Evolutionary conservation across 2,329 filamentous ascomycete species (phyloP).

Genomic region (Erysiphe pulchra): DNA sequence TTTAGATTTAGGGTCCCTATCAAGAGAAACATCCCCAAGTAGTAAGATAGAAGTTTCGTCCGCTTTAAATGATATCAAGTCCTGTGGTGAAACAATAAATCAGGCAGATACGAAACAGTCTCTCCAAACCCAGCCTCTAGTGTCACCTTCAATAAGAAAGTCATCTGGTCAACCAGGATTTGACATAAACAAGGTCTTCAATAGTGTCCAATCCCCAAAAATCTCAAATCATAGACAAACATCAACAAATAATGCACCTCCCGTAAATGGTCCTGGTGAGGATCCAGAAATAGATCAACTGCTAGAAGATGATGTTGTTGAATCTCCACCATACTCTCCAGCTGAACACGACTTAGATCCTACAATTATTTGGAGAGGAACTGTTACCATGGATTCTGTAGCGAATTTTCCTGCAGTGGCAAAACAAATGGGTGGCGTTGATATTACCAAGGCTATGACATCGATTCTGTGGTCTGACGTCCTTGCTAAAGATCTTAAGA

Average conservation of each 20-base stretch:
- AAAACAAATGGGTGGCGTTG: conserved; percentile 61
- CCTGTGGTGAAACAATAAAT: conserved; percentile 8
- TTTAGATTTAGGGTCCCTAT: conserved; percentile 12
- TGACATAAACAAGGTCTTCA: conserved; percentile 69
- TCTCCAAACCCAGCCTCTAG: conserved; percentile 7
- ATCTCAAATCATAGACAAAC: conserved; percentile 19
- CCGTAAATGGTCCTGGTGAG: conserved; percentile 32
- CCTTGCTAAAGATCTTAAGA: conserved; percentile 41
- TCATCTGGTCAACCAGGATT: conserved; percentile 23
- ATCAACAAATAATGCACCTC: conserved; percentile 18
- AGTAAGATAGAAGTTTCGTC: conserved; percentile 12
- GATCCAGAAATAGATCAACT: conserved; percentile 81
- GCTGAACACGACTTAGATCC: conserved; percentile 46
- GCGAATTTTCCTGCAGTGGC: conserved; percentile 54
- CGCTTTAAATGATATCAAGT: conserved; percentile 10
- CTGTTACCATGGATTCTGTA: conserved; percentile 49
- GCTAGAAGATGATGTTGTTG: conserved; percentile 52
- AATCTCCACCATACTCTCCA: conserved; percentile 63
- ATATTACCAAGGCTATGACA: conserved; percentile 34
- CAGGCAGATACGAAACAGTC: conserved; percentile 9
- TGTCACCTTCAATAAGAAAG: conserved; percentile 6
- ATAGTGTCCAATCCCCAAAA: conserved; percentile 53
- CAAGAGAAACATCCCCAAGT: conserved; percentile 15
- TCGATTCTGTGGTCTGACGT: conserved; percentile 37
- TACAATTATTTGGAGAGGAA: conserved; percentile 54